Evolutionary conservation across 75 land plant species (phyloP).

Genomic region (Azolla pinnata): DNA sequence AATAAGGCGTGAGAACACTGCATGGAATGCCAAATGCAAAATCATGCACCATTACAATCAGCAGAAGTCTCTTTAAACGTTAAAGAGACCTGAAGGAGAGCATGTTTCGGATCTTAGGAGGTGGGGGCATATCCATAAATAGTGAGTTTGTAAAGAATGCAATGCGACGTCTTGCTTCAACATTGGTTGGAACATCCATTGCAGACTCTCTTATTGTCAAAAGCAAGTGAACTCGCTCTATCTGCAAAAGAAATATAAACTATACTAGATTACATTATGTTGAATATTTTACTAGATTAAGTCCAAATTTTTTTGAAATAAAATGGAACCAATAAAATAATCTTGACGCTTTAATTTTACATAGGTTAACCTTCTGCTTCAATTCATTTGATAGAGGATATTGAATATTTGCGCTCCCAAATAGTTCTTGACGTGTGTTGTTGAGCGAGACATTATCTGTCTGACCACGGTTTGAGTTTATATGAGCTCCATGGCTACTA

Average conservation of each 20-base stretch:
- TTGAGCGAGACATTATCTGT: constrained; percentile 1
- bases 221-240: constrained; percentile 69
- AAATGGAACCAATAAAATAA: no score
- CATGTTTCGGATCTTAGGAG: constrained; percentile 88
- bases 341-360: no score
- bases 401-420: neutral
- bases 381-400: neutral
- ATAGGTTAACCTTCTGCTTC: no score
- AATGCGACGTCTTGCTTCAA: constrained; percentile 91
- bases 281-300: neutral
- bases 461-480: no score
- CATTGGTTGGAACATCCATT: constrained; percentile 75
- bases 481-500: no score
- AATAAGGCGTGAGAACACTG: constrained; percentile 97
- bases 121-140: constrained; percentile 88
- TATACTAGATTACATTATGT: neutral
- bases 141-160: constrained; percentile 90
- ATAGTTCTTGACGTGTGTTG: neutral
- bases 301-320: no score
- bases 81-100: constrained; percentile 54
- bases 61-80: neutral
- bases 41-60: neutral
- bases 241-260: constrained; percentile 24
- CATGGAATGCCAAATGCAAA: constrained; percentile 1
- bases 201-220: constrained; percentile 89